Evolutionary conservation across 495 filamentous ascomycete species (phyloP), one percentile per base, ranked within the genome.

Genomic region (Penicillium angulare): DNA sequence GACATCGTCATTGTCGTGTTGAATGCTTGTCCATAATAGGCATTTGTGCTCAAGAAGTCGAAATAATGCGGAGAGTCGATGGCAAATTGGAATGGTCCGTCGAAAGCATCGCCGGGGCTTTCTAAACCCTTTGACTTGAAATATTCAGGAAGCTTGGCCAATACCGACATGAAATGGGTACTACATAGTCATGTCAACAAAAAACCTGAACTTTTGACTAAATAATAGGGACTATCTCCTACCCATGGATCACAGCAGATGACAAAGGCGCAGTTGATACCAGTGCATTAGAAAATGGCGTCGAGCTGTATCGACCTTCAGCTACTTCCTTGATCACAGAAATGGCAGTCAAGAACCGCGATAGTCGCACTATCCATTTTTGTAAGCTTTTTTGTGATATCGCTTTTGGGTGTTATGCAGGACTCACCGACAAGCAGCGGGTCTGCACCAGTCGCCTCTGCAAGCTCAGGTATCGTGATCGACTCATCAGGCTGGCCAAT

Each of bases 1-100:
- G 57, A 31, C 33, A 53, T 38, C 18, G 41, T n/a, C 57, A 60
- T 64, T 13, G 57, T 54, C 0, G 53, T 56, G 39, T 58, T 57
- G 44, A 61, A 61, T 13, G 55, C 59, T 17, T 52, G 43, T 23
- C 46, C 42, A 40, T 55, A 52, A 24, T 59, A 55, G 3, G 48
- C 38, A 9, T 36, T 40, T 1, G 47, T 42, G 27, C 42, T 40
- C 34, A 56, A 33, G 13, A 56, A 56, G 5, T 56, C 53, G n/a
- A 56, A 56, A 36, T 56, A 56, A 43, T 59, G 56, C 12, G 21
- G 26, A 7, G 56, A 45, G 13, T 27, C 31, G 13, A 54, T 13
- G 32, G 50, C 47, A 18, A 54, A 59, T 9, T 59, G 50, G 20
- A 59, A 59, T 6, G 47, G 56, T 13, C 53, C 47, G 43, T 56